phyloP scores from a whole-genome alignment of 2,329 filamentous ascomycete species.

The Coniochaeta prunicola region DNA sequence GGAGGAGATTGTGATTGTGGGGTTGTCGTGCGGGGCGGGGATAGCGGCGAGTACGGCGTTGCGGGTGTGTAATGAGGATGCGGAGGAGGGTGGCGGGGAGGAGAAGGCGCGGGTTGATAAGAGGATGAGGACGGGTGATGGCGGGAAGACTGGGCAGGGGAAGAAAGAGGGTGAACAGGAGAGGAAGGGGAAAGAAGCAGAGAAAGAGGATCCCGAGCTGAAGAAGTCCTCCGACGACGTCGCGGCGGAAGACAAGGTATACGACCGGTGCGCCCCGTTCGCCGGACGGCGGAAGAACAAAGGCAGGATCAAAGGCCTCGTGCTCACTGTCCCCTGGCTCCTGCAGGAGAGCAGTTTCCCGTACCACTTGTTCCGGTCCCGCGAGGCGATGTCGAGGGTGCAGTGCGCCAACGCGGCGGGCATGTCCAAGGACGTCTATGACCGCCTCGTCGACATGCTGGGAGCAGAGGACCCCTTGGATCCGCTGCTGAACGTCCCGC shows the following conservation, averaged over 20 bases:
- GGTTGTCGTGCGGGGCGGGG: neutral
- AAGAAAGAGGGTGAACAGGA: too few relatives aligned
- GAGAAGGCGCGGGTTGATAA: neutral
- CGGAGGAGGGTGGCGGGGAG: neutral
- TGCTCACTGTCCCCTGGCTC: neutral
- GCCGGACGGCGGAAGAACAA: neutral
- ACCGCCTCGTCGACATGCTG: neutral
- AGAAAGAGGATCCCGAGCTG: neutral
- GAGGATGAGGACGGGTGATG: neutral
- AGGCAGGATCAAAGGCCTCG: neutral
- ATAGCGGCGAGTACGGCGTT: neutral
- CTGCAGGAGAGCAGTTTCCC: neutral
- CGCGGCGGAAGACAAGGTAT: neutral
- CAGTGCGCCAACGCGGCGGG: neutral
- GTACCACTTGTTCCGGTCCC: neutral
- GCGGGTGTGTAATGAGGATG: neutral
- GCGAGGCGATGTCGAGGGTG: neutral
- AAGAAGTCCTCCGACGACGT: neutral
- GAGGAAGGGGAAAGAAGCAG: too few relatives aligned
- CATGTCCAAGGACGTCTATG: neutral
- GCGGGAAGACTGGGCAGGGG: neutral
- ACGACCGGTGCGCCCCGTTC: neutral
- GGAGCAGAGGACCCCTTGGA: neutral
- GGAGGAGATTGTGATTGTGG: neutral
- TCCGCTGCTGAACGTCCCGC: constrained; percentile 1